Conservation (phyloP, 805 yeast species). For the Kluyveromyces nonfermentans region DNA sequence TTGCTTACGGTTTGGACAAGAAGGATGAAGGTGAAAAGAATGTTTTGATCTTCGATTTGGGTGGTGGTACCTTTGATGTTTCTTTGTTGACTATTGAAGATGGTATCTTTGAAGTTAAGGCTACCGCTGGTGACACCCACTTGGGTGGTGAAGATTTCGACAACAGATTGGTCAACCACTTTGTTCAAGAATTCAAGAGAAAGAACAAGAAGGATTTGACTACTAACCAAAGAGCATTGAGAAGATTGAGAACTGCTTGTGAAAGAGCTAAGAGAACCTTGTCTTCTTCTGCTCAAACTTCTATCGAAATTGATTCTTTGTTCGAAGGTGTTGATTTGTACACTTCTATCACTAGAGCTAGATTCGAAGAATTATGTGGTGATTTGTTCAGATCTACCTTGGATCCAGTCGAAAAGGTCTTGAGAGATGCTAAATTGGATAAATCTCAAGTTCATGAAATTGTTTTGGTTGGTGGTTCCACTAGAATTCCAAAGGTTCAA, state of each 20-base stretch:
- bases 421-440: conserved; percentile 87
- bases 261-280: conserved; percentile 99
- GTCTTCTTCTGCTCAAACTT: conserved; percentile 94
- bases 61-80: conserved; percentile 99
- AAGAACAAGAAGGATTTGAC: conserved; percentile 94
- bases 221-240: conserved; percentile 89
- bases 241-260: conserved; percentile 98
- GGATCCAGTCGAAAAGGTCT: conserved; percentile 94
- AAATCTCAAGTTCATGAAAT: conserved; percentile 90
- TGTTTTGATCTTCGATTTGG: conserved; percentile 88
- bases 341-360: conserved; percentile 96
- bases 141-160: conserved; percentile 99
- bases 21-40: conserved; percentile 67
- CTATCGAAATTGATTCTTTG: conserved; percentile 92
- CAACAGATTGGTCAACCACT: conserved; percentile 89
- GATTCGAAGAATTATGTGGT: conserved; percentile 96
- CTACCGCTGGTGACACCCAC: conserved; percentile 76
- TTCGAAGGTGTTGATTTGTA: conserved; percentile 96
- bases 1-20: conserved; percentile 86
- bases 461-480: conserved; percentile 96
- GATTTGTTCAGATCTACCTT: conserved; percentile 91
- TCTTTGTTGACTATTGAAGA: conserved; percentile 88
- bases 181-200: conserved; percentile 93
- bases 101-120: conserved; percentile 95
- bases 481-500: conserved; percentile 98